phyloP scores from a whole-genome alignment of 2,329 filamentous ascomycete species.

The Fusarium penzigii region DNA sequence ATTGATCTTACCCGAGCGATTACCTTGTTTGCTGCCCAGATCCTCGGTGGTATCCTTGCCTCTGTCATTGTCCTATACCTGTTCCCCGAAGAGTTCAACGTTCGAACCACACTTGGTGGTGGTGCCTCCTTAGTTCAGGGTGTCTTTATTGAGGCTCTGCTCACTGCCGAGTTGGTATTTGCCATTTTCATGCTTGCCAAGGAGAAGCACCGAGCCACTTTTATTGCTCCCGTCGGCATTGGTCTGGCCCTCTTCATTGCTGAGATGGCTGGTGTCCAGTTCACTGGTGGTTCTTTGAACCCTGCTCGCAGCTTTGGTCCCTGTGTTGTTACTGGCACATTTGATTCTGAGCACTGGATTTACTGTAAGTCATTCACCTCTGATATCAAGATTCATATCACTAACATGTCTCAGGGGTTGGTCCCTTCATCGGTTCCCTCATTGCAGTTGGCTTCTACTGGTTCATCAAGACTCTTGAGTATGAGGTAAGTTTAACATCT shows the following conservation, averaged over 20 bases:
- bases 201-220: slow-evolving; percentile 50
- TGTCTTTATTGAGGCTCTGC: slow-evolving; percentile 51
- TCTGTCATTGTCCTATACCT: slow-evolving; percentile 44
- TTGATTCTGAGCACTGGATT: slow-evolving; percentile 49
- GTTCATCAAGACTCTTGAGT: slow-evolving; percentile 43
- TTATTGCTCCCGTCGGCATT: slow-evolving; percentile 50
- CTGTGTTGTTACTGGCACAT: slow-evolving; percentile 43
- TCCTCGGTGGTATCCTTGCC: slow-evolving; percentile 47
- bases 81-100: slow-evolving; percentile 45
- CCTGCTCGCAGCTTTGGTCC: slow-evolving; percentile 49
- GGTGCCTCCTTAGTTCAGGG: slow-evolving; percentile 45
- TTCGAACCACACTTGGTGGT: slow-evolving; percentile 42
- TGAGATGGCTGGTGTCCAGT: slow-evolving; percentile 48
- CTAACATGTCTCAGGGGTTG: slow-evolving; percentile 30
- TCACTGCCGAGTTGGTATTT: slow-evolving; percentile 50
- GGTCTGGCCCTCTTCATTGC: slow-evolving; percentile 47
- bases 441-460: slow-evolving; percentile 40
- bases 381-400: background rate
- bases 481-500: slow-evolving; percentile 30
- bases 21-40: slow-evolving; percentile 51
- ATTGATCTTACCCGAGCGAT: slow-evolving; percentile 47
- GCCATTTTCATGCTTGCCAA: slow-evolving; percentile 54
- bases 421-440: slow-evolving; percentile 35
- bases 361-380: slow-evolving; percentile 36
- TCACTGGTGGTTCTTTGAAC: slow-evolving; percentile 50